Percentiles rank a stretch among this genome's conserved stretches.
Evolutionary conservation across 257 asterid genomes (phyloP).

Genomic region (Verbascum thapsus): DNA sequence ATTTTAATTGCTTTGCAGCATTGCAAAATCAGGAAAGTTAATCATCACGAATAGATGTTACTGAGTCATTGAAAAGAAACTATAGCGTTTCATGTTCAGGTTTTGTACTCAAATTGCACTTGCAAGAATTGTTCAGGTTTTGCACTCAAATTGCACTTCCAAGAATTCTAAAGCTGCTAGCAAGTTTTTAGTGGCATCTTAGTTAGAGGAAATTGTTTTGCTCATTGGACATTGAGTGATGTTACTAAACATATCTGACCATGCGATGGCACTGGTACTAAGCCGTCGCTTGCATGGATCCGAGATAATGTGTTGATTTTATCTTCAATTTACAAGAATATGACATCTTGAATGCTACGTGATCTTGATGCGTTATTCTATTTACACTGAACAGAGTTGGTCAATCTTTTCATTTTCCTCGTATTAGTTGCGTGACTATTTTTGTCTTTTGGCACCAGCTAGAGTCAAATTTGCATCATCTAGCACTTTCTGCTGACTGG

Average conservation of each 20-base stretch:
- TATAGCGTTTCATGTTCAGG: background rate
- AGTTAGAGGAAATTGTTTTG: slow-evolving; percentile 7
- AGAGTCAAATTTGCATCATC: slow-evolving; percentile 80
- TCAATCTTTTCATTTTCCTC: background rate
- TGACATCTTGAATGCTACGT: background rate
- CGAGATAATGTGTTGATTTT: background rate
- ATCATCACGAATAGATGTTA: slow-evolving; percentile 6
- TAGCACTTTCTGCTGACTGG: slow-evolving; percentile 86
- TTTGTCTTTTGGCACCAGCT: slow-evolving; percentile 54
- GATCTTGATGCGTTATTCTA: slow-evolving; percentile 3
- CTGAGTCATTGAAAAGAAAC: slow-evolving; percentile 16
- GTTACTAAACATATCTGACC: slow-evolving; percentile 10
- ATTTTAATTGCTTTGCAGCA: slow-evolving; percentile 21
- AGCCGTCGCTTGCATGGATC: background rate
- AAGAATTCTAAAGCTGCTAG: background rate
- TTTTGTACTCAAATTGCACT: background rate
- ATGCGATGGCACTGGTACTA: background rate
- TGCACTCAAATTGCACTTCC: background rate
- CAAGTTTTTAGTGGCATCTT: background rate
- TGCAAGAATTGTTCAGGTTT: background rate
- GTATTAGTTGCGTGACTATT: slow-evolving; percentile 25
- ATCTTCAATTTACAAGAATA: background rate
- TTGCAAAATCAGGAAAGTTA: background rate
- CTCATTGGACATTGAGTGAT: slow-evolving; percentile 4
- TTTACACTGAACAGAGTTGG: background rate